phyloP scores from a whole-genome alignment of 1,284 basidiomycete species.

The Puccinia sorghi region DNA sequence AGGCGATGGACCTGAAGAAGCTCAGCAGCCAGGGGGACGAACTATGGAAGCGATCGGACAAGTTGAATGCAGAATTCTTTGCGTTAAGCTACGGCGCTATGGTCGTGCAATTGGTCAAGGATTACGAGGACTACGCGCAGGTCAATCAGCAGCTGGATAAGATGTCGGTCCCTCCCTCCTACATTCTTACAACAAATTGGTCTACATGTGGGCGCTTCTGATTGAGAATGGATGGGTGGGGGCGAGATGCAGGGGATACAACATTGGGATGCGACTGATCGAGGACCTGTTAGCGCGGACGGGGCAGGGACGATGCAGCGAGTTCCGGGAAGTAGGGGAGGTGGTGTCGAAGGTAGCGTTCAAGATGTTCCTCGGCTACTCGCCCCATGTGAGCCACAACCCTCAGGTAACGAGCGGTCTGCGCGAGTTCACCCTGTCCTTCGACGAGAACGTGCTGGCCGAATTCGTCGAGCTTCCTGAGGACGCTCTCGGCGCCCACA shows the following conservation, averaged over 20 bases:
- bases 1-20: constrained; percentile 42
- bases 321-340: constrained; percentile 91
- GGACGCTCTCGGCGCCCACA: constrained; percentile 68
- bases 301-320: constrained; percentile 76
- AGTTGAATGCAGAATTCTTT: constrained; percentile 86
- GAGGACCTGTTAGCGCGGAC: constrained; percentile 97
- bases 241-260: constrained; percentile 77
- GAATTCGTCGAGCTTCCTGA: constrained; percentile 97
- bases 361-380: constrained; percentile 94
- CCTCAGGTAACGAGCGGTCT: constrained; percentile 56
- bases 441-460: constrained; percentile 94
- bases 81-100: constrained; percentile 95
- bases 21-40: constrained; percentile 42
- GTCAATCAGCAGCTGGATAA: constrained; percentile 68
- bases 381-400: constrained; percentile 75
- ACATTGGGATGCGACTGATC: constrained; percentile 92
- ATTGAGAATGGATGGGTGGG: too few species aligned
- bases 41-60: constrained; percentile 57
- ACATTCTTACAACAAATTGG: neutral
- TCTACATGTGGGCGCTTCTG: too few species aligned
- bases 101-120: constrained; percentile 97
- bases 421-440: constrained; percentile 72
- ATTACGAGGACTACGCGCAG: constrained; percentile 95
- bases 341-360: constrained; percentile 80
- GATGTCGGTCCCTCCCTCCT: constrained; percentile 60